phyloP scores from a whole-genome alignment of 352 stramenopile genomes.

The Globisporangium cederbergense region DNA sequence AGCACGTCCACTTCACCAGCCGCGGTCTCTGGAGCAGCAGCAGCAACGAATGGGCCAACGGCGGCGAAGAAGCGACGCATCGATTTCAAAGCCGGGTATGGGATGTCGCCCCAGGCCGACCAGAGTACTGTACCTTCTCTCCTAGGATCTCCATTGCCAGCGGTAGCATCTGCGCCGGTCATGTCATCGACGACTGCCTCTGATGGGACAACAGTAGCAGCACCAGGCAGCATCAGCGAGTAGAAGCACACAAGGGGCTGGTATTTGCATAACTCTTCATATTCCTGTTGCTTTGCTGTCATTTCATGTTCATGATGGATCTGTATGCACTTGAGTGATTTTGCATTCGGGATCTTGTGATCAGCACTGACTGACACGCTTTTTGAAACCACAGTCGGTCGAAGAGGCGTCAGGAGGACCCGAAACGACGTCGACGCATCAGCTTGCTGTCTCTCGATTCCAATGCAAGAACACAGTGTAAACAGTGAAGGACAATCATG shows the following conservation, averaged over 20 bases:
- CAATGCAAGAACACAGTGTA: neutral
- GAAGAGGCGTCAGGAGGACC: neutral
- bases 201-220: neutral
- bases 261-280: slow-evolving; percentile 4
- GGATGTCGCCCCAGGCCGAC: neutral
- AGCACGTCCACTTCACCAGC: slow-evolving; percentile 9
- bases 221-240: neutral
- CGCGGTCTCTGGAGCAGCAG: neutral
- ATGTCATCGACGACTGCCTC: neutral
- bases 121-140: neutral
- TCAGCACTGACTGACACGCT: neutral
- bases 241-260: neutral
- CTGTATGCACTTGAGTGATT: no score
- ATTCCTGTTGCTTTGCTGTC: neutral
- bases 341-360: no score
- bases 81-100: no score
- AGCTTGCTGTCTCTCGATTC: neutral
- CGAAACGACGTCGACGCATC: neutral
- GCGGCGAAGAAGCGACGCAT: slow-evolving; percentile 30
- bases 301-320: neutral
- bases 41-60: neutral
- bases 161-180: neutral
- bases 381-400: neutral
- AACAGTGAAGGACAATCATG: slow-evolving; percentile 12
- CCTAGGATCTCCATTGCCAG: neutral